Percentiles rank a stretch among this genome's conserved stretches.
These are phyloP conservation scores for Colletotrichum scovillei DNA, from an alignment of 2,329 filamentous ascomycete genomes.

Conservation along the genomic window DNA sequence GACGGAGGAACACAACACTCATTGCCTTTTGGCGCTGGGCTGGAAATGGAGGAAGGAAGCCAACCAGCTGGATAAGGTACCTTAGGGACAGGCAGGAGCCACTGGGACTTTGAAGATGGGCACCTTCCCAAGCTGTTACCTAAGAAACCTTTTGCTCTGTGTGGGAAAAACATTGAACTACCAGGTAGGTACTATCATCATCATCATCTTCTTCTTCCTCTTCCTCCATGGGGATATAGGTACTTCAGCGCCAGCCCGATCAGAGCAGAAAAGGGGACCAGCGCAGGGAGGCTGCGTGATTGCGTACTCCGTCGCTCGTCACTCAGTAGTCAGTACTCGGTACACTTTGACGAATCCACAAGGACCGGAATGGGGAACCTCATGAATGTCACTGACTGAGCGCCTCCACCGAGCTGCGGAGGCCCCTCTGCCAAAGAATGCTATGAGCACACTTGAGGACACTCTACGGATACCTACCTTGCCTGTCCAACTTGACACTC, in stretches of 20 bases:
- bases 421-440: not conserved
- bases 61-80: not conserved
- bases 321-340: too few relatives aligned
- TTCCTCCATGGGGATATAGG: not conserved
- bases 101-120: too few relatives aligned
- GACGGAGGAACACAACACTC: not conserved
- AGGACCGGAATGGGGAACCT: not conserved
- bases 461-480: not conserved
- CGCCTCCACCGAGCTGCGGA: not conserved
- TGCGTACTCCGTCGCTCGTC: not conserved
- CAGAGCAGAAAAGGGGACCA: not conserved
- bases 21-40: not conserved
- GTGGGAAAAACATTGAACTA: too few relatives aligned
- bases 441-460: not conserved
- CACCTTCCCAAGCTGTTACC: not conserved
- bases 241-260: not conserved
- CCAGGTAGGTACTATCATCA: too few relatives aligned
- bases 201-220: too few relatives aligned
- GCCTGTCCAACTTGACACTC: too few relatives aligned
- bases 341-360: not conserved
- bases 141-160: too few relatives aligned
- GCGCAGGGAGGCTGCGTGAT: not conserved
- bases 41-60: not conserved
- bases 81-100: not conserved
- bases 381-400: constrained; percentile 16